phyloP scores from a whole-genome alignment of 2,329 filamentous ascomycete species.

The Phaeophleospora eucalypticola region DNA sequence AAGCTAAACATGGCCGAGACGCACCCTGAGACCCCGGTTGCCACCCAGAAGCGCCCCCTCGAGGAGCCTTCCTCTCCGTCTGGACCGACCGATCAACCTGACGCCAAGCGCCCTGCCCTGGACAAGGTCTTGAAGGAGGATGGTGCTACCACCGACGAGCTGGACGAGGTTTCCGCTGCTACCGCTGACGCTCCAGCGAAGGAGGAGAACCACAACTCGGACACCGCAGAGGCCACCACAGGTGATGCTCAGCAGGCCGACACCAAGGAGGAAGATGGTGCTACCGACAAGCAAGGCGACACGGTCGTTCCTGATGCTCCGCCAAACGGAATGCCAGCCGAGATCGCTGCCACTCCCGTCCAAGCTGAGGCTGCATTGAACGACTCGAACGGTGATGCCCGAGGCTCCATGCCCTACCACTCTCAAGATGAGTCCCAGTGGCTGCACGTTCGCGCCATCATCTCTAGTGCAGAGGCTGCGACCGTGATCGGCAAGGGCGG shows the following conservation, averaged over 20 bases:
- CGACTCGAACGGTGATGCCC: slow-evolving; percentile 48
- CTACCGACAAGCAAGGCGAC: slow-evolving; percentile 59
- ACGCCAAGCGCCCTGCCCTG: slow-evolving; percentile 92
- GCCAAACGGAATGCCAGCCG: slow-evolving; percentile 41
- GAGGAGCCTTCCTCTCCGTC: slow-evolving; percentile 96
- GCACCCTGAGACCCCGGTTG: slow-evolving; percentile 46
- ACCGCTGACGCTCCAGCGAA: slow-evolving; percentile 19
- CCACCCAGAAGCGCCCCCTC: slow-evolving; percentile 84
- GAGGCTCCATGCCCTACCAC: slow-evolving; percentile 41
- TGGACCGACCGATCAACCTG: slow-evolving; percentile 84
- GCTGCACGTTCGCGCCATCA: slow-evolving; percentile 96
- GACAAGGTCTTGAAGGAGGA: slow-evolving; percentile 80
- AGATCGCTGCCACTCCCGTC: slow-evolving; percentile 10
- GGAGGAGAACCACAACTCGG: slow-evolving; percentile 36
- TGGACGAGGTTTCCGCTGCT: slow-evolving; percentile 24
- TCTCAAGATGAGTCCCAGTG: slow-evolving; percentile 86
- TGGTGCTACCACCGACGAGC: slow-evolving; percentile 39
- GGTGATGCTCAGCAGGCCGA: slow-evolving; percentile 20
- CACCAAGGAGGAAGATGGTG: slow-evolving; percentile 43
- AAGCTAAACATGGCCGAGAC: slow-evolving; percentile 27
- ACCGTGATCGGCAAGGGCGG: slow-evolving; percentile 98
- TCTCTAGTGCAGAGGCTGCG: slow-evolving; percentile 93
- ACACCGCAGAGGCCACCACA: slow-evolving; percentile 31
- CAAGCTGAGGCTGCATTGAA: slow-evolving; percentile 10
- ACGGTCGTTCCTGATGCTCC: slow-evolving; percentile 64